phyloP scores from a whole-genome alignment of 2,329 filamentous ascomycete species.

The Alternaria sp. region DNA sequence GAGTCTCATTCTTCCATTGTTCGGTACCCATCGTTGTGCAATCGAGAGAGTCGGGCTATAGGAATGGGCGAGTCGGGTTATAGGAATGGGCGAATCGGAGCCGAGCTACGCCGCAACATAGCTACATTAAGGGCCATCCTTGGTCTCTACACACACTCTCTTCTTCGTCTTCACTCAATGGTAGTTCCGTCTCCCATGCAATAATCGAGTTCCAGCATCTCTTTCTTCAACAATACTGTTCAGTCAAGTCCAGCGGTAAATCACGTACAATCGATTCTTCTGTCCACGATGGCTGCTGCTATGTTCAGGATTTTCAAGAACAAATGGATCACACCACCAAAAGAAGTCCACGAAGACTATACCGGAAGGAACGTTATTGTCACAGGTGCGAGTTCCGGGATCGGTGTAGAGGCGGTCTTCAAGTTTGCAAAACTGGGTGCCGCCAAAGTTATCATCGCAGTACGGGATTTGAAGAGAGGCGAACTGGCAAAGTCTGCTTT shows the following conservation, averaged over 20 bases:
- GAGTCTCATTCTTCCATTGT: not conserved
- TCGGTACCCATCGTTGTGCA: not conserved
- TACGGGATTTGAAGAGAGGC: slow-evolving; percentile 49
- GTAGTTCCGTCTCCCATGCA: not conserved
- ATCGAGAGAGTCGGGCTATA: not conserved
- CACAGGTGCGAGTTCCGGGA: slow-evolving; percentile 54
- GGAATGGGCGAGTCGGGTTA: not conserved
- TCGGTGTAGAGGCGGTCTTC: slow-evolving; percentile 50
- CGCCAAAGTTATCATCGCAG: slow-evolving; percentile 51
- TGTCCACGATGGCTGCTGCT: slow-evolving; percentile 30
- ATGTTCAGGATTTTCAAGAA: slow-evolving; percentile 39
- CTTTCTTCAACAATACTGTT: not conserved
- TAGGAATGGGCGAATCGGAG: slow-evolving; percentile 21
- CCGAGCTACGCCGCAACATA: slow-evolving; percentile 16
- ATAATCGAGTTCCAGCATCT: not conserved
- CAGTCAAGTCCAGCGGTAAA: slow-evolving; percentile 40
- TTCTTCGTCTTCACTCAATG: not conserved
- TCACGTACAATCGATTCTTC: not conserved
- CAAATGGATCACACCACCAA: slow-evolving; percentile 48
- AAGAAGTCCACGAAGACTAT: slow-evolving; percentile 45
- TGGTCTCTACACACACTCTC: slow-evolving; percentile 56
- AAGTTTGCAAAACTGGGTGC: slow-evolving; percentile 51
- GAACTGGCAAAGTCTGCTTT: slow-evolving; percentile 44
- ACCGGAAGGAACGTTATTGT: slow-evolving; percentile 56
- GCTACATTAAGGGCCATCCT: not conserved